Base-by-base conservation (phyloP, 2,329 filamentous ascomycete species). In the Colletotrichum musicola region DNA sequence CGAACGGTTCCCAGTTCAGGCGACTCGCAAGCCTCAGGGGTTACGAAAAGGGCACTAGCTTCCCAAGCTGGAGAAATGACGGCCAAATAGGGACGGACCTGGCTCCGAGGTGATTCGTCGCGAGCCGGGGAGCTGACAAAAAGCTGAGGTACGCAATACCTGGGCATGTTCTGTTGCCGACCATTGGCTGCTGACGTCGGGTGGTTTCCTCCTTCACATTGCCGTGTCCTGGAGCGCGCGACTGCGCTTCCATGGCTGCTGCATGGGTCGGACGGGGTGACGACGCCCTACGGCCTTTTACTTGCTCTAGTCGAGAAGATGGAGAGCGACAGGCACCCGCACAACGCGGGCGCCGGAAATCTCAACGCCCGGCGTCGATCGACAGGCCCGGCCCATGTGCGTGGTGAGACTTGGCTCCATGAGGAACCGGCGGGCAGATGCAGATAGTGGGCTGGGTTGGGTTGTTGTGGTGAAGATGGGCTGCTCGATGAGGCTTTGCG, bases 71-170 rank as follows among this genome's bases (percentile, higher is more conserved):
- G 62, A 60, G 55, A 51, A 50, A 44, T 44, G 42, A 51, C 62
- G 49, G 49, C 65, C 65, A 50, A 65, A 68, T 65, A 16, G 62
- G 55, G 55, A 65, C 66, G 66, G 66, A 65, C 55, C 55, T 68
- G 55, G 62, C 62, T 68, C 66, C 66, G 66, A 46, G 35, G 10
- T 56, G 56, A 65, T 68, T 55, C 30, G 55, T 50, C 16, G 20
- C 30, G 42, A 38, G 58, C 53, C 27, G 35, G 44, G 49, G 13
- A 68, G 42, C 47, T 54, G 62, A 64, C 42, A 53, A 64, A 27
- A 68, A 50, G 60, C 30, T 44, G 54, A 64, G 64, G 55, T 65
- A 38, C 40, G 62, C 38, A 47, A 44, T 53, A 53, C 59, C 47
- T 54, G 10, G 47, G 20, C 35, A 35, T n/a, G 22, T 5, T 13